Evolutionary conservation across 306 rosid species (phyloP).

Genomic region (Vigna radiata): DNA sequence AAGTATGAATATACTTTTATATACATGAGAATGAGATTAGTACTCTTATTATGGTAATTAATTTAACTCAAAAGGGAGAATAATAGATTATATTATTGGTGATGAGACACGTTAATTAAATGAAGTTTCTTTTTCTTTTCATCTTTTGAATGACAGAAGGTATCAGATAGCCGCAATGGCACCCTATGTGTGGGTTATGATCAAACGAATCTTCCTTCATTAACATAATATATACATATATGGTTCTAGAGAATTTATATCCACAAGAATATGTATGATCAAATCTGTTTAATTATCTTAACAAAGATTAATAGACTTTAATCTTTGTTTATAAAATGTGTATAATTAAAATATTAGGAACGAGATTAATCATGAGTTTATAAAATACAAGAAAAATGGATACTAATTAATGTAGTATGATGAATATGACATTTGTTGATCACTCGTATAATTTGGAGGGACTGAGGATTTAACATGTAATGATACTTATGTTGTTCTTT

Average conservation of each 20-base stretch:
- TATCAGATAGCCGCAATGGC: neutral
- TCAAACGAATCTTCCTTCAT: constrained; percentile 21
- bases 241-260: no score
- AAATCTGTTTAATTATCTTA: neutral
- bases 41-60: constrained; percentile 12
- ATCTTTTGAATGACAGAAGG: constrained; percentile 1
- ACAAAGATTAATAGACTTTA: no score
- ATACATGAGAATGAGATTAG: constrained; percentile 38
- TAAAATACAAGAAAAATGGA: no score
- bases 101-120: constrained; percentile 30
- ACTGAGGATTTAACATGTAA: no score
- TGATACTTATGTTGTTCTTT: no score
- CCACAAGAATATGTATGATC: neutral
- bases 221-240: neutral
- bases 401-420: no score
- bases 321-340: no score
- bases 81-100: neutral
- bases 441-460: no score
- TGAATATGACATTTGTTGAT: no score
- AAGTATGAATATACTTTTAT: constrained; percentile 28
- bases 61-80: neutral
- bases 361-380: no score
- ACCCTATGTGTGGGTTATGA: constrained; percentile 17
- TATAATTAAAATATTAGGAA: no score
- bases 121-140: constrained; percentile 11